phyloP scores from a whole-genome alignment of 352 stramenopile species.

The Globisporangium parvum region DNA sequence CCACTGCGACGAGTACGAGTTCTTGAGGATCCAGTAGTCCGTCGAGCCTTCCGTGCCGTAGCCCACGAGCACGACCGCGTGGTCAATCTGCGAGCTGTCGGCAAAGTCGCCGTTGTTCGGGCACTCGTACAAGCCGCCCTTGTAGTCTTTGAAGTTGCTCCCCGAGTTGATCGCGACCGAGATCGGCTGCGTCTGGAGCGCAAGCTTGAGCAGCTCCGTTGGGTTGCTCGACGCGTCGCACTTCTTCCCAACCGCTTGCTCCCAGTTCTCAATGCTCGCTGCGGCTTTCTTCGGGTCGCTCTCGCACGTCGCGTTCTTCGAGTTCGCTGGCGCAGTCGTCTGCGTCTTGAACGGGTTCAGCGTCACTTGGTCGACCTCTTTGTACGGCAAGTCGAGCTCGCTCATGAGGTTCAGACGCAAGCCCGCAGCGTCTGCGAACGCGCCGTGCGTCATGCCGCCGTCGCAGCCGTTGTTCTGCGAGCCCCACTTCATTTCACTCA shows the following conservation, averaged over 20 bases:
- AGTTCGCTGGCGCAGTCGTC: slow-evolving; percentile 6
- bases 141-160: slow-evolving; percentile 77
- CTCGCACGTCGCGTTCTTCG: slow-evolving; percentile 32
- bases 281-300: slow-evolving; percentile 31
- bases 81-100: slow-evolving; percentile 54
- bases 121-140: slow-evolving; percentile 64
- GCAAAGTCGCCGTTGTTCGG: slow-evolving; percentile 65
- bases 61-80: slow-evolving; percentile 69
- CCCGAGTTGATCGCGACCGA: slow-evolving; percentile 76
- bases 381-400: slow-evolving; percentile 61
- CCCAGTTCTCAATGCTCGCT: slow-evolving; percentile 62
- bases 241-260: slow-evolving; percentile 54
- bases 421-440: slow-evolving; percentile 66
- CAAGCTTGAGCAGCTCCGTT: slow-evolving; percentile 54
- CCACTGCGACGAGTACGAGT: slow-evolving; percentile 73
- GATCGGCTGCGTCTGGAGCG: slow-evolving; percentile 64
- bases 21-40: slow-evolving; percentile 80
- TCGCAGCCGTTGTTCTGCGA: slow-evolving; percentile 77
- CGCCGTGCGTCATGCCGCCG: slow-evolving; percentile 77
- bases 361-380: slow-evolving; percentile 30
- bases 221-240: slow-evolving; percentile 48
- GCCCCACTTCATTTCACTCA: slow-evolving; percentile 62
- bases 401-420: slow-evolving; percentile 48
- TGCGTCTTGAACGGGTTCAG: slow-evolving; percentile 20
- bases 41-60: slow-evolving; percentile 40